phyloP scores from a whole-genome alignment of 2,329 filamentous ascomycete genomes.

The Nemania sp. region DNA sequence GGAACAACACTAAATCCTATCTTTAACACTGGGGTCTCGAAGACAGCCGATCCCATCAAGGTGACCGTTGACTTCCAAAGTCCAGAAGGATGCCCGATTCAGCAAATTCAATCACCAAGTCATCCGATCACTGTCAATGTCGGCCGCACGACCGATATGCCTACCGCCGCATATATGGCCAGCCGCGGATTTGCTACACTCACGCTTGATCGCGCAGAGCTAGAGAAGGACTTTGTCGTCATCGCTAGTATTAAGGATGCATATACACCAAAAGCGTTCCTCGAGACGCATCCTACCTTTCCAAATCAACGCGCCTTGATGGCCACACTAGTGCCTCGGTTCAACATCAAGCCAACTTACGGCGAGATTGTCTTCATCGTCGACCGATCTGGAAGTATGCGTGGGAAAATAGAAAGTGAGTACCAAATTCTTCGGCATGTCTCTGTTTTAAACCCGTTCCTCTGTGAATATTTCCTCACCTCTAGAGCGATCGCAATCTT shows the following conservation, averaged over 20 bases:
- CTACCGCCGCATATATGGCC: constrained; percentile 4
- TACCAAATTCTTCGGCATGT: background rate
- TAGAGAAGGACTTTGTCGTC: constrained; percentile 23
- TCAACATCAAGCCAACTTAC: constrained; percentile 9
- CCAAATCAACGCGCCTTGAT: constrained; percentile 21
- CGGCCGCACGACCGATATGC: constrained; percentile 22
- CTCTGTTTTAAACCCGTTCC: background rate
- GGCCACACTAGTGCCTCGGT: constrained; percentile 21
- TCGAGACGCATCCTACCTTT: constrained; percentile 22
- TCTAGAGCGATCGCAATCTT: too few species aligned
- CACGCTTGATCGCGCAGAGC: constrained; percentile 4
- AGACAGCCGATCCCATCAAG: constrained; percentile 3
- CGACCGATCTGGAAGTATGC: constrained; percentile 23
- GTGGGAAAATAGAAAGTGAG: constrained; percentile 11
- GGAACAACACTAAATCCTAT: constrained; percentile 3
- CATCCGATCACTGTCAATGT: constrained; percentile 18
- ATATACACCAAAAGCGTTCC: constrained; percentile 16
- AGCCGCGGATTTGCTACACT: constrained; percentile 19
- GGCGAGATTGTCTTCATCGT: constrained; percentile 25
- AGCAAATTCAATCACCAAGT: constrained; percentile 21
- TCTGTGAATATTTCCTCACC: background rate
- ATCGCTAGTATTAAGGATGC: constrained; percentile 13
- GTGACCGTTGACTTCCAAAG: constrained; percentile 19
- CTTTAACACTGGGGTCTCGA: background rate
- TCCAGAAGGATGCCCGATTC: constrained; percentile 15